phyloP scores from a whole-genome alignment of 2,329 filamentous ascomycete species.

The Cryphonectria naterciae region DNA sequence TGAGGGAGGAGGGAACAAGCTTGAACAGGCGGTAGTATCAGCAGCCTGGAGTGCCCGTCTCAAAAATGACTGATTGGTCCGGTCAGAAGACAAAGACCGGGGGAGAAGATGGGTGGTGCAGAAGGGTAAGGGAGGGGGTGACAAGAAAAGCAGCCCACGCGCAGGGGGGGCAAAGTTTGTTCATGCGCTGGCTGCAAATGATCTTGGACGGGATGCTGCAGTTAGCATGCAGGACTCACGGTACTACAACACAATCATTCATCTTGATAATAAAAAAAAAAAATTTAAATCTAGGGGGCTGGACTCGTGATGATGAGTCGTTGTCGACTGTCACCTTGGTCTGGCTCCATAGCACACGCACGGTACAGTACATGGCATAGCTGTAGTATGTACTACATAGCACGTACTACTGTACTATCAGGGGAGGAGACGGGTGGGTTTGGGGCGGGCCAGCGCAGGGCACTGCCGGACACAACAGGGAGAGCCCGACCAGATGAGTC shows the following conservation, averaged over 20 bases:
- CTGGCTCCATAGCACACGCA: too few species aligned
- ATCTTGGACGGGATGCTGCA: background rate
- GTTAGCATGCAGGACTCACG: background rate
- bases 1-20: background rate
- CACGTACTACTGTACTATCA: background rate
- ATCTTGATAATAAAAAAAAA: too few species aligned
- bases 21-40: background rate
- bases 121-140: background rate
- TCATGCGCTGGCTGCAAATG: conserved; percentile 10
- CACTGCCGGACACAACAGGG: background rate
- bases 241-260: background rate
- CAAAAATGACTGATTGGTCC: background rate
- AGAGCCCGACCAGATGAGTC: background rate
- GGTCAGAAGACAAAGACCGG: background rate
- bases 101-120: background rate
- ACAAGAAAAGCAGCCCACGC: background rate
- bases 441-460: background rate
- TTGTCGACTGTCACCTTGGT: background rate
- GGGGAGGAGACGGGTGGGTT: background rate
- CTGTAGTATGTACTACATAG: too few species aligned
- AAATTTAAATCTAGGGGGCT: background rate
- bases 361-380: too few species aligned
- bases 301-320: background rate
- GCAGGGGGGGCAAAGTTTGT: background rate
- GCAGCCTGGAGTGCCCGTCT: background rate